These are phyloP conservation scores for Mucor irregularis DNA, from an alignment of 371 early-diverging fungal species.

Conservation along the genomic window DNA sequence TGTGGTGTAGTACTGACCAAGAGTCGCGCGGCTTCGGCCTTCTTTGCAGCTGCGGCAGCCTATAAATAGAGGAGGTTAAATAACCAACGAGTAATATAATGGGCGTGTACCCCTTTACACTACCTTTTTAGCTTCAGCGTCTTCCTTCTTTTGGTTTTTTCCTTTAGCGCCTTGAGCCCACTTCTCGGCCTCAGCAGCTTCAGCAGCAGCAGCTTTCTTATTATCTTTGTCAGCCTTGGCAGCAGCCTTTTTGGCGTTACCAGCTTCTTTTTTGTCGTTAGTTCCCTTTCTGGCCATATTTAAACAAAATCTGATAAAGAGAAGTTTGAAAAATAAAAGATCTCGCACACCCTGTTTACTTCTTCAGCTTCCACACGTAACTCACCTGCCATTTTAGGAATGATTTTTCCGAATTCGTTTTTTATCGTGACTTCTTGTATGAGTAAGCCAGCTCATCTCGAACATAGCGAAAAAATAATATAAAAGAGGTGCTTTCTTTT, in stretches of 20 bases:
- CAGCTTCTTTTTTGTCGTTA: constrained; percentile 59
- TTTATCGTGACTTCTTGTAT: too few species aligned
- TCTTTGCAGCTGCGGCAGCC: constrained; percentile 45
- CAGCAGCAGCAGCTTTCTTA: constrained; percentile 54
- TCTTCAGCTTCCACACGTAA: too few species aligned
- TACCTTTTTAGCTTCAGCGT: constrained; percentile 72
- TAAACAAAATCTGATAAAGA: too few species aligned
- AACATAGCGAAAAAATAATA: too few species aligned
- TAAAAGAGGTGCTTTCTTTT: too few species aligned
- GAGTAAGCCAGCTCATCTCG: too few species aligned
- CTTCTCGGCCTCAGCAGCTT: constrained; percentile 56
- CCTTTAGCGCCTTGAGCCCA: constrained; percentile 77
- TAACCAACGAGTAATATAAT: not conserved
- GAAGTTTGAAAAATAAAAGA: too few species aligned
- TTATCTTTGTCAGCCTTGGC: constrained; percentile 63
- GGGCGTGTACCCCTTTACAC: not conserved
- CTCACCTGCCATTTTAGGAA: too few species aligned
- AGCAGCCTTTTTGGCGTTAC: constrained; percentile 73
- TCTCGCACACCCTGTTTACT: too few species aligned
- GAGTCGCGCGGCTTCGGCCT: constrained; percentile 35
- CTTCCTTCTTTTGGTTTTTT: constrained; percentile 66
- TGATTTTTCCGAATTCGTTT: too few species aligned
- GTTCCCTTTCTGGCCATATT: constrained; percentile 45
- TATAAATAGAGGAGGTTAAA: not conserved
- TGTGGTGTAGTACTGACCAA: constrained; percentile 20